Conservation (phyloP, 2,329 filamentous ascomycete species). For the Aspergillus fumigatus region DNA sequence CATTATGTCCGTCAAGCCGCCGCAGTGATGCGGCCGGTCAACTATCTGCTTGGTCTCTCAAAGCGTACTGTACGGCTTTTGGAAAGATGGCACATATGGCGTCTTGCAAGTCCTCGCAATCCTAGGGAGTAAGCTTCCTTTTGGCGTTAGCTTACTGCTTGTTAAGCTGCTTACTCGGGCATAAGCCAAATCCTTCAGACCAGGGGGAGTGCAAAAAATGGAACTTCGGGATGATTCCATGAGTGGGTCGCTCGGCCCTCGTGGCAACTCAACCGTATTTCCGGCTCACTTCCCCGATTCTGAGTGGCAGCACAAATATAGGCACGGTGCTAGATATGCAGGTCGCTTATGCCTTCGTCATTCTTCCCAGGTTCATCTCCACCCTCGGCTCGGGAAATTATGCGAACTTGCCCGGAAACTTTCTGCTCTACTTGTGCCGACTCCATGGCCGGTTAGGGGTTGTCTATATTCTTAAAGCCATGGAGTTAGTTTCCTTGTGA, state of each 20-base stretch:
- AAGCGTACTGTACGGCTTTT: neutral
- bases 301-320: neutral
- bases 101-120: neutral
- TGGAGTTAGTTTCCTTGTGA: too few species aligned
- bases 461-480: neutral
- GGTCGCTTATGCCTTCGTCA: neutral
- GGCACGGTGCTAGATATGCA: neutral
- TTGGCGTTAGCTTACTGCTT: neutral
- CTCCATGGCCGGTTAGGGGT: neutral
- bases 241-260: neutral
- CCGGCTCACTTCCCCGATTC: neutral
- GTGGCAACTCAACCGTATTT: neutral
- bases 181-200: neutral
- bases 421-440: neutral
- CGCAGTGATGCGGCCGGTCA: neutral
- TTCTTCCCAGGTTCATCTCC: neutral
- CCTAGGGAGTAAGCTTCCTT: neutral
- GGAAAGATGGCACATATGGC: neutral
- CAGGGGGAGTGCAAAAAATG: neutral
- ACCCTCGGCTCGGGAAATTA: neutral
- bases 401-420: neutral
- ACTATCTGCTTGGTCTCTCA: neutral
- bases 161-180: neutral
- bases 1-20: neutral
- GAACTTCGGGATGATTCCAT: neutral